A percentile compares a stretch with the other conserved stretches of the same genome.
Conservation (phyloP, 164 flowering plant species). For the Magnolia kwangsiensis region DNA sequence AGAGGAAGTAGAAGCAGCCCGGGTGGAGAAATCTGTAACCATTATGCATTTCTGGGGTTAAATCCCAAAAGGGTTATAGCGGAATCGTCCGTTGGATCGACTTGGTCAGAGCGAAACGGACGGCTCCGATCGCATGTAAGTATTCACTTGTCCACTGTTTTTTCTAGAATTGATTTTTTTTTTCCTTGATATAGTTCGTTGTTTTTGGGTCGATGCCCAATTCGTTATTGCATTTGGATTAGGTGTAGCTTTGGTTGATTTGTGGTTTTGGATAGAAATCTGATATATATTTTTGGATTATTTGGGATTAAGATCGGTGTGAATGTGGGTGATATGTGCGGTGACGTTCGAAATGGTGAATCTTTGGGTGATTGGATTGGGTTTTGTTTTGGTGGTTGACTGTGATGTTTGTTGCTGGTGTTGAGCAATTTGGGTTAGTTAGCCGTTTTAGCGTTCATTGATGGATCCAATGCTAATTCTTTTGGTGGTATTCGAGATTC, state of each 20-base stretch:
- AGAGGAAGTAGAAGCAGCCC: not conserved
- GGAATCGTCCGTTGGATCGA: constrained; percentile 22
- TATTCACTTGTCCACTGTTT: not conserved
- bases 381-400: not conserved
- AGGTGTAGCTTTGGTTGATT: not conserved
- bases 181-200: not conserved
- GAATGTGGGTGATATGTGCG: not conserved
- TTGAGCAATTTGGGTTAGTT: not conserved
- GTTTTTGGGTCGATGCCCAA: not conserved
- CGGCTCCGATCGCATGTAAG: constrained; percentile 5
- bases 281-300: not conserved
- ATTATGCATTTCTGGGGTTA: not conserved
- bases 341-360: not conserved
- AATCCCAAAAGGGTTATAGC: not conserved
- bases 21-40: not conserved
- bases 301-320: not conserved
- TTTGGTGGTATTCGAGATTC: too few relatives aligned
- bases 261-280: not conserved
- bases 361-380: not conserved
- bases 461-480: too few relatives aligned
- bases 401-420: not conserved
- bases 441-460: too few relatives aligned
- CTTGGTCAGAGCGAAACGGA: not conserved
- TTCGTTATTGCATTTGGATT: not conserved
- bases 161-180: not conserved